phyloP scores from a whole-genome alignment of 2,329 filamentous ascomycete genomes.

The Dactylonectria estremocensis region DNA sequence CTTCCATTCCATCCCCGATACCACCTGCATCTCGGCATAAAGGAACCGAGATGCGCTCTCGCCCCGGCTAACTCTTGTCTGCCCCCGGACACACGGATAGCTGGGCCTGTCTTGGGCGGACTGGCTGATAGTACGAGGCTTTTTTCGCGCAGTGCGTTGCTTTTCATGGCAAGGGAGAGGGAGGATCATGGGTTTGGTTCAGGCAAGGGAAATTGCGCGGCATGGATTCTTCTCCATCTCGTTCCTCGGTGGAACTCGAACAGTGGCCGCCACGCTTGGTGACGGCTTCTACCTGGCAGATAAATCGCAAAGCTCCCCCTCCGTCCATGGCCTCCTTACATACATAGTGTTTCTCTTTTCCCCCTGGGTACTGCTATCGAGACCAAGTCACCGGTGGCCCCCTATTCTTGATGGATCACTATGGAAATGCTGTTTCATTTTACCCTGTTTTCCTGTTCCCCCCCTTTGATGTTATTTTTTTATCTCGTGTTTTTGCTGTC shows the following conservation, averaged over 20 bases:
- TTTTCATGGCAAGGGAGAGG: conserved; percentile 54
- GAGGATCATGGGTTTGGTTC: conserved; percentile 57
- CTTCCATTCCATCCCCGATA: conserved; percentile 53
- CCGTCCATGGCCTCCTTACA: conserved; percentile 37
- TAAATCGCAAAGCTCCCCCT: conserved; percentile 49
- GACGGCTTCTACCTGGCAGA: conserved; percentile 50
- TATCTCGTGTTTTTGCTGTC: conserved; percentile 37
- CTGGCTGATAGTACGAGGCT: conserved; percentile 55
- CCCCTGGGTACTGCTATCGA: conserved; percentile 40
- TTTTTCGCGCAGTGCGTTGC: conserved; percentile 55
- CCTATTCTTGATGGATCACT: conserved; percentile 46
- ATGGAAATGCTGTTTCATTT: conserved; percentile 52
- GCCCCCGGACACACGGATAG: conserved; percentile 51
- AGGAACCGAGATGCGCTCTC: conserved; percentile 55
- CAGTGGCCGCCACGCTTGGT: conserved; percentile 41
- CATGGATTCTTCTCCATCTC: conserved; percentile 53
- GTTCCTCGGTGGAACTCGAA: conserved; percentile 48
- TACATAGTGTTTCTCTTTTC: conserved; percentile 42
- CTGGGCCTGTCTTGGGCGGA: conserved; percentile 53
- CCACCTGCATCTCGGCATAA: conserved; percentile 56
- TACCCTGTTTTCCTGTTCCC: conserved; percentile 35
- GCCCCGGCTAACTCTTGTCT: conserved; percentile 48
- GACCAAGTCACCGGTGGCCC: conserved; percentile 35
- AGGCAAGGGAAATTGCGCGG: conserved; percentile 57
- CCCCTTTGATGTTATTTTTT: conserved; percentile 28